Conservation (phyloP, 2,329 filamentous ascomycete genomes). For the Hirsutella rhossiliensis region DNA sequence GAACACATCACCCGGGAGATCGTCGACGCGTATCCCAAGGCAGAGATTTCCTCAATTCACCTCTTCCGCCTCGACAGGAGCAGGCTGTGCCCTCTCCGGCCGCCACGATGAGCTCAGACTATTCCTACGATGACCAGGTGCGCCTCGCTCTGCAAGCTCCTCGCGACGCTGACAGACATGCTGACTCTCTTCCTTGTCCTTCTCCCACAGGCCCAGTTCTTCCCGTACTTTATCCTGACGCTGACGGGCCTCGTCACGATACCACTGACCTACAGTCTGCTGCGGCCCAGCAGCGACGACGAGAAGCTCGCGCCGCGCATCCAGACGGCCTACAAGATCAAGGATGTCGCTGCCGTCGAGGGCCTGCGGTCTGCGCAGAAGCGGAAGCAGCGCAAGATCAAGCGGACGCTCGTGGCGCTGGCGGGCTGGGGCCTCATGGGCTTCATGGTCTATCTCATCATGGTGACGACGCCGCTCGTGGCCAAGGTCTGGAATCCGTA, state of each 20-base stretch:
- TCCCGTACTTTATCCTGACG: slow-evolving; percentile 96
- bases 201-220: slow-evolving; percentile 69
- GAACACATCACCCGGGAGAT: not conserved
- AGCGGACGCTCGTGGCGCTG: slow-evolving; percentile 66
- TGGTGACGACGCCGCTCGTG: slow-evolving; percentile 57
- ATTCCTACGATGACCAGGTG: slow-evolving; percentile 94
- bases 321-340: slow-evolving; percentile 66
- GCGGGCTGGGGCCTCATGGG: slow-evolving; percentile 74
- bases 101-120: slow-evolving; percentile 76
- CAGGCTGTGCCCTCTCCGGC: slow-evolving; percentile 22
- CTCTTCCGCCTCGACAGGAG: slow-evolving; percentile 7
- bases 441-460: slow-evolving; percentile 85
- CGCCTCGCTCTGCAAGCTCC: slow-evolving; percentile 6
- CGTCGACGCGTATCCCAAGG: not conserved
- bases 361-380: slow-evolving; percentile 75
- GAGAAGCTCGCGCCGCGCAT: slow-evolving; percentile 75
- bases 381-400: slow-evolving; percentile 79
- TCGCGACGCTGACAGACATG: too few relatives aligned
- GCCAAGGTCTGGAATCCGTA: slow-evolving; percentile 94
- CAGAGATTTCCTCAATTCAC: slow-evolving; percentile 1
- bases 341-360: slow-evolving; percentile 75
- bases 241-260: slow-evolving; percentile 78
- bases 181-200: not conserved
- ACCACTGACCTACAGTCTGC: slow-evolving; percentile 78
- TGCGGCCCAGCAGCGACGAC: slow-evolving; percentile 65